phyloP scores from a whole-genome alignment of 805 yeast genomes.

The Alloascoidea hylecoeti region DNA sequence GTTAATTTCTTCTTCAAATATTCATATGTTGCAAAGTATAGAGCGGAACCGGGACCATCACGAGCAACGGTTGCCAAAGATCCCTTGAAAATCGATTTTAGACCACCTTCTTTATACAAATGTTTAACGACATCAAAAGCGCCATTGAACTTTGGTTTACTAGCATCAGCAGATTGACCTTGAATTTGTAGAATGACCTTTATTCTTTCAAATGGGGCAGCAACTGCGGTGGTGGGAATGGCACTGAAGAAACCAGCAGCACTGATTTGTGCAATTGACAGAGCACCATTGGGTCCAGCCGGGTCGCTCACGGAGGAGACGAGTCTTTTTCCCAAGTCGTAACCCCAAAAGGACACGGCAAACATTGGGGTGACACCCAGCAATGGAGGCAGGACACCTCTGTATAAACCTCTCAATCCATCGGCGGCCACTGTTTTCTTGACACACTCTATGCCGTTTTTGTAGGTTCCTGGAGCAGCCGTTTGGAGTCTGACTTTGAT shows the following conservation, averaged over 20 bases:
- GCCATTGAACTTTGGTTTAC: slow-evolving; percentile 22
- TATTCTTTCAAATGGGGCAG: slow-evolving; percentile 96
- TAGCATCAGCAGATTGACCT: slow-evolving; percentile 24
- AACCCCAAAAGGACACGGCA: slow-evolving; percentile 98
- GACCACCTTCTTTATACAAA: slow-evolving; percentile 69
- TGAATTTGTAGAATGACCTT: slow-evolving; percentile 87
- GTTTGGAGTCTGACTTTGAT: slow-evolving; percentile 88
- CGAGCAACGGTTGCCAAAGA: slow-evolving; percentile 86
- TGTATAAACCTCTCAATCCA: slow-evolving; percentile 71
- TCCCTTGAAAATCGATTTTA: slow-evolving; percentile 79
- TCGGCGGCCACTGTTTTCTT: slow-evolving; percentile 54
- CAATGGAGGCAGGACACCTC: slow-evolving; percentile 91
- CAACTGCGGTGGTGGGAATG: slow-evolving; percentile 85
- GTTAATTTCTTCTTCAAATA: slow-evolving; percentile 52
- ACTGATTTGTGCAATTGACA: slow-evolving; percentile 60
- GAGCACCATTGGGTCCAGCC: slow-evolving; percentile 20
- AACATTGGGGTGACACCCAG: slow-evolving; percentile 98
- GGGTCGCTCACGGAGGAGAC: slow-evolving; percentile 30
- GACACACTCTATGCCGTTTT: slow-evolving; percentile 53
- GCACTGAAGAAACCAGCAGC: slow-evolving; percentile 93
- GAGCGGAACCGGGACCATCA: slow-evolving; percentile 96
- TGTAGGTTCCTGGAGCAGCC: slow-evolving; percentile 38
- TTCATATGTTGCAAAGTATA: slow-evolving; percentile 92
- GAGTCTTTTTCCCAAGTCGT: slow-evolving; percentile 77
- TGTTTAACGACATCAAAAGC: slow-evolving; percentile 49